Evolutionary conservation across 352 stramenopile species (phyloP), one percentile per base, ranked within the genome.

Genomic region (Pythium apleroticum): DNA sequence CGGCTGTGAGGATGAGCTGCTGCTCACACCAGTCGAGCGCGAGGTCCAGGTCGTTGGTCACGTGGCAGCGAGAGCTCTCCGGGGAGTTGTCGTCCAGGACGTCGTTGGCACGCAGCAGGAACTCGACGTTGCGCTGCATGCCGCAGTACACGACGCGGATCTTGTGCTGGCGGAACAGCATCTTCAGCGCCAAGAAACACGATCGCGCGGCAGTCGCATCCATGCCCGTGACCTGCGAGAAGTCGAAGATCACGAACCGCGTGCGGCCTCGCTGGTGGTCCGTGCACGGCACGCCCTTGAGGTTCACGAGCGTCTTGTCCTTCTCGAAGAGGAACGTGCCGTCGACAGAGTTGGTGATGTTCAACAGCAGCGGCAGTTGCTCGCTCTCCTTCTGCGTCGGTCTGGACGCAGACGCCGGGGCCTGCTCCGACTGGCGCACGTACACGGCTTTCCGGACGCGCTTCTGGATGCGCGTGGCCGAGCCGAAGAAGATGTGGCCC

Each of bases 401-500:
- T 45, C 66, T 37, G 20, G n/a, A 22, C 10, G 68, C 19, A 10
- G 28, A 12, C 33, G 24, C 33, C 41, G 11, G 2, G 24, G 37
- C 19, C 17, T 58, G 45, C n/a, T 25, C 11, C 14, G 55, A 22
- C 10, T 62, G 39, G 14, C 53, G 59, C 22, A 91, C 74, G 60
- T 81, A 87, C 35, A 93, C 83, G 17, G 69, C 82, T 54, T 75
- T 76, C 52, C 89, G 89, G 28, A 93, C 81, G 24, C 75, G 73
- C 43, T 84, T 86, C 69, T 86, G 76, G 41, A 91, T 86, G 0
- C 78, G 76, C 3, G 86, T 89, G 19, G 80, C 82, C 1, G 82
- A 91, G 3, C 83, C 84, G 60, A 93, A 93, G 66, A 93, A 93
- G 33, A 91, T 78, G 55, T 91, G 86, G 3, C 84, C 83, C 57